Percentiles rank a stretch among this genome's conserved stretches.
These are phyloP conservation scores for Cyberlindnera japonica DNA, from an alignment of 805 yeast genomes.

Conservation along the genomic window DNA sequence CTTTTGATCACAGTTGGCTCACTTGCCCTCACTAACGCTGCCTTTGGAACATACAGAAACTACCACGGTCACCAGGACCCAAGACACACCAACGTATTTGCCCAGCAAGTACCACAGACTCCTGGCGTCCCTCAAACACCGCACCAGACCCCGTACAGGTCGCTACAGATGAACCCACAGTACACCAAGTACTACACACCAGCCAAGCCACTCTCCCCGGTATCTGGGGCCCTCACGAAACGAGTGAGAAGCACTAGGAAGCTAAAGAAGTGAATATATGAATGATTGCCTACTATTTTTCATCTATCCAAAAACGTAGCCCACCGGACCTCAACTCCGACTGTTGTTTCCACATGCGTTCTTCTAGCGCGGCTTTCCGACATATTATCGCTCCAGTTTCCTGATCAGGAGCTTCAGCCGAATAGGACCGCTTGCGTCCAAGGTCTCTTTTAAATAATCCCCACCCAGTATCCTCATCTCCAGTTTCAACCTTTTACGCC, in stretches of 20 bases:
- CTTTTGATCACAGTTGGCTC: slow-evolving; percentile 47
- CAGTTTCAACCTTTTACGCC: not conserved
- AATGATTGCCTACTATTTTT: no score
- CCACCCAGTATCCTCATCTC: not conserved
- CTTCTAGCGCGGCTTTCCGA: no score
- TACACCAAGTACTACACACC: slow-evolving; percentile 25
- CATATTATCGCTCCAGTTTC: not conserved
- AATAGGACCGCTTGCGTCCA: not conserved
- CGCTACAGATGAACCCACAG: slow-evolving; percentile 21
- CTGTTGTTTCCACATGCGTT: no score
- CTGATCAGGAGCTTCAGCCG: not conserved
- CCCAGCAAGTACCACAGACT: slow-evolving; percentile 16
- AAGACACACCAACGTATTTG: slow-evolving; percentile 5
- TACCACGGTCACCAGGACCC: slow-evolving; percentile 16
- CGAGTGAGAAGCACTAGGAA: slow-evolving; percentile 18
- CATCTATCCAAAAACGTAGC: no score
- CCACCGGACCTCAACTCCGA: no score
- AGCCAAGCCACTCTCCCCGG: slow-evolving; percentile 18
- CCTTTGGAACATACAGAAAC: slow-evolving; percentile 42
- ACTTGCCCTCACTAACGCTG: slow-evolving; percentile 46
- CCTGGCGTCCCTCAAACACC: slow-evolving; percentile 21
- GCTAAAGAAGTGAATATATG: slow-evolving; percentile 14
- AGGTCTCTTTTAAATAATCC: not conserved
- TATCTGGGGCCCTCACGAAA: slow-evolving; percentile 20
- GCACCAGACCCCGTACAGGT: slow-evolving; percentile 20